These are phyloP conservation scores for Hirsutella rhossiliensis DNA, from an alignment of 2,329 filamentous ascomycete species.

Conservation along the genomic window DNA sequence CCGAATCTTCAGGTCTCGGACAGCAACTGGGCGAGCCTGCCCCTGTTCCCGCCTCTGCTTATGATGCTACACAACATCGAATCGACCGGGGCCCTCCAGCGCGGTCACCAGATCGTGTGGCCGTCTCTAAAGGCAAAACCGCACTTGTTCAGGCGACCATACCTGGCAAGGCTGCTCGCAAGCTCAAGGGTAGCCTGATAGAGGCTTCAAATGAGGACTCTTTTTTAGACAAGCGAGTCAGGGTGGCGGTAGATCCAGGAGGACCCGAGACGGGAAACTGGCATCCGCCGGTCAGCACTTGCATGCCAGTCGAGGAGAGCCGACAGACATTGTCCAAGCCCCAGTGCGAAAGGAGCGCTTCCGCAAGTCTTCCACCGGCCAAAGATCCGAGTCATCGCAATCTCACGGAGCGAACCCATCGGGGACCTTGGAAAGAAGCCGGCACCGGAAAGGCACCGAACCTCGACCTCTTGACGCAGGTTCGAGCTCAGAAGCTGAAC, in stretches of 20 bases:
- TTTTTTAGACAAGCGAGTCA: slow-evolving; percentile 25
- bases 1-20: slow-evolving; percentile 3
- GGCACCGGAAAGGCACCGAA: too few species aligned
- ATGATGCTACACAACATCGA: not conserved
- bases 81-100: not conserved
- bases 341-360: not conserved
- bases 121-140: not conserved
- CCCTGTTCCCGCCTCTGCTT: not conserved
- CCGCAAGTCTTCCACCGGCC: too few species aligned
- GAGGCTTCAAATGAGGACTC: not conserved
- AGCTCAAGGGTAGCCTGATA: too few species aligned
- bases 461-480: too few species aligned
- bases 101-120: not conserved
- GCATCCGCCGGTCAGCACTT: not conserved
- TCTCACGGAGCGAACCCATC: too few species aligned
- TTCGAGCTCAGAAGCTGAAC: not conserved
- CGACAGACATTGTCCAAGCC: not conserved
- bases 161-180: not conserved
- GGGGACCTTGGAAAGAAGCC: too few species aligned
- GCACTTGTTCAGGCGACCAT: slow-evolving; percentile 2
- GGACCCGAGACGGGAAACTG: slow-evolving; percentile 1
- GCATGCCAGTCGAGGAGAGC: not conserved
- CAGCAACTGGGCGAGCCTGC: not conserved
- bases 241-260: slow-evolving; percentile 6
- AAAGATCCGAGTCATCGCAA: too few species aligned